A percentile compares a stretch with the other conserved stretches of the same genome.
These are phyloP conservation scores for Aureobasidium sp. DNA, from an alignment of 2,329 filamentous ascomycete genomes.

Conservation along the genomic window DNA sequence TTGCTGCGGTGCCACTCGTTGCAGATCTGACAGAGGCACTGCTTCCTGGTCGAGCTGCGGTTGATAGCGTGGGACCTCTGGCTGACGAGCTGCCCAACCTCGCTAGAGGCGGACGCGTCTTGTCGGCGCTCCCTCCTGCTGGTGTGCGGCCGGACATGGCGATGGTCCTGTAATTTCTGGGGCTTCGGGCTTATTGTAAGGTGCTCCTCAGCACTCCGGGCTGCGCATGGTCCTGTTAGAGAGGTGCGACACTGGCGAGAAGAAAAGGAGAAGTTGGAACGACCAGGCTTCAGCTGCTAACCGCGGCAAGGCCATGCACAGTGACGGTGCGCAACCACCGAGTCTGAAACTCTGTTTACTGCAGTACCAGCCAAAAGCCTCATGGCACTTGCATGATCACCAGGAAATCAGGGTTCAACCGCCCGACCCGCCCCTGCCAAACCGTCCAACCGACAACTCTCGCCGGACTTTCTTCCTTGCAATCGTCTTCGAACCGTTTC, in stretches of 20 bases:
- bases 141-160: constrained; percentile 3
- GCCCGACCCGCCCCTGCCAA: not conserved
- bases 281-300: constrained; percentile 5
- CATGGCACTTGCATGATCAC: not conserved
- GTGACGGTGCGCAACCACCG: not conserved
- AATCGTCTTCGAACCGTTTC: not conserved
- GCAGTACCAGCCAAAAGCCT: not conserved
- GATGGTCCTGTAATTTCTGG: not conserved
- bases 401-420: constrained; percentile 6
- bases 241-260: not conserved
- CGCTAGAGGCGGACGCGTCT: not conserved
- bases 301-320: not conserved
- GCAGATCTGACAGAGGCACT: not conserved
- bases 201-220: constrained; percentile 1
- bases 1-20: not conserved
- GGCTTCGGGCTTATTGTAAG: not conserved
- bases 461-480: not conserved
- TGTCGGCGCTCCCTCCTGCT: not conserved
- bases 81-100: not conserved
- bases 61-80: not conserved
- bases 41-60: not conserved
- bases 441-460: not conserved
- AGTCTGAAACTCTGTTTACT: not conserved
- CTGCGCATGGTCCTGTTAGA: not conserved
- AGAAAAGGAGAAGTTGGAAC: not conserved